Evolutionary conservation across 225 moss, liverwort and hornwort species (phyloP).

Genomic region (Anthoceros angustus): DNA sequence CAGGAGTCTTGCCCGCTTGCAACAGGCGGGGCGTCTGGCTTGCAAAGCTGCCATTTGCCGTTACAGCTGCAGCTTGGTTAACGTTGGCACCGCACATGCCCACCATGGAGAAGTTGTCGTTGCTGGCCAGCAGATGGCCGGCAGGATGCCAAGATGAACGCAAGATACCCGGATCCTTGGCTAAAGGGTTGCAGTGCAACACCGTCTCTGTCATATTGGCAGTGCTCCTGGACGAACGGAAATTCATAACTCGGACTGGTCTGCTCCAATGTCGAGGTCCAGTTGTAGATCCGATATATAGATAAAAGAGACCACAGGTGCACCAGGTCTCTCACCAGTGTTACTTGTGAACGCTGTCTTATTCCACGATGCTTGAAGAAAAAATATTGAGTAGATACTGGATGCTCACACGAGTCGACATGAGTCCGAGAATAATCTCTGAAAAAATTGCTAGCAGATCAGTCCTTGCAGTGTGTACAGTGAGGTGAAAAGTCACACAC

Average conservation of each 20-base stretch:
- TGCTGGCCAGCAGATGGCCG: background rate
- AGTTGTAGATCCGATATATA: too few species aligned
- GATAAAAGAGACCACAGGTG: too few species aligned
- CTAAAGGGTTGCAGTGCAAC: background rate
- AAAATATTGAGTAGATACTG: too few species aligned
- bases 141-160: background rate
- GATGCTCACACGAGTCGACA: too few species aligned
- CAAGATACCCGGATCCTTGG: background rate
- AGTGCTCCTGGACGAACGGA: background rate
- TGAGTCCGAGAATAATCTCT: too few species aligned
- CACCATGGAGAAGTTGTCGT: background rate
- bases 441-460: too few species aligned
- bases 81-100: background rate
- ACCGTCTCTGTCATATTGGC: constrained; percentile 1
- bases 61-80: background rate
- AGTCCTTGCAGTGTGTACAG: too few species aligned
- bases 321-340: too few species aligned
- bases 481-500: too few species aligned
- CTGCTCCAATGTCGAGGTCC: too few species aligned
- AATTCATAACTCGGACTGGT: background rate
- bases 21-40: background rate
- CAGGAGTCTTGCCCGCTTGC: background rate
- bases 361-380: too few species aligned
- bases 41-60: background rate
- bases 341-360: too few species aligned